Percentiles rank a stretch among this genome's conserved stretches.
Evolutionary conservation across 768 basidiomycete genomes (phyloP).

Genomic region (Infundibulicybe gibba): DNA sequence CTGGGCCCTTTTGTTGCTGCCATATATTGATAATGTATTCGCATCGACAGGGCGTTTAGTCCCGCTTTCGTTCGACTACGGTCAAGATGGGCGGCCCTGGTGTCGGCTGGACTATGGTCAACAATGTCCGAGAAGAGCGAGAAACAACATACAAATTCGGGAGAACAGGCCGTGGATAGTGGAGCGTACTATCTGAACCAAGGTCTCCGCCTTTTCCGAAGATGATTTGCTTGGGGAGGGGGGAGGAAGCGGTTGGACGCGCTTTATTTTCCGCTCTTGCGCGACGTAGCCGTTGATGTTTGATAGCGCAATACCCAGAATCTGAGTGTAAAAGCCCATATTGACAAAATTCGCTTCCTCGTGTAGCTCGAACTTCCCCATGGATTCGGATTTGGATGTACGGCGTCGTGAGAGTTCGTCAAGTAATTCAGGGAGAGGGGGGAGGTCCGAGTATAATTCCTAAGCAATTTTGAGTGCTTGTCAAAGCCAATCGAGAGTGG

Average conservation of each 20-base stretch:
- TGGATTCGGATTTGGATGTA: conserved; percentile 17
- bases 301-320: conserved; percentile 57
- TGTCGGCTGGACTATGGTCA: conserved; percentile 48
- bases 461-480: conserved; percentile 11
- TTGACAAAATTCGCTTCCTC: conserved; percentile 60
- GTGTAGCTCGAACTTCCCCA: conserved; percentile 48
- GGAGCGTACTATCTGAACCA: conserved; percentile 44
- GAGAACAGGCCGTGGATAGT: conserved; percentile 53
- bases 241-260: background rate
- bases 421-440: conserved; percentile 48
- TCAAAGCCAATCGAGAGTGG: too few species aligned
- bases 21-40: conserved; percentile 59
- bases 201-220: conserved; percentile 26
- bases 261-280: conserved; percentile 33
- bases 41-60: conserved; percentile 60
- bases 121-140: background rate
- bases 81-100: conserved; percentile 71
- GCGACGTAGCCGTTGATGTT: conserved; percentile 55
- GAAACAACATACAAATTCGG: conserved; percentile 50
- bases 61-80: conserved; percentile 71
- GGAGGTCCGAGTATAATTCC: conserved; percentile 39
- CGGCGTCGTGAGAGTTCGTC: conserved; percentile 39
- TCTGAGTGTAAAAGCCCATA: conserved; percentile 48
- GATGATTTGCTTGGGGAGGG: too few species aligned
- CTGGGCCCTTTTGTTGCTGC: conserved; percentile 9